Percentiles rank a stretch among this genome's conserved stretches.
These are phyloP conservation scores for Kodamaea kaohsiungensis DNA, from an alignment of 805 yeast genomes.

Conservation along the genomic window DNA sequence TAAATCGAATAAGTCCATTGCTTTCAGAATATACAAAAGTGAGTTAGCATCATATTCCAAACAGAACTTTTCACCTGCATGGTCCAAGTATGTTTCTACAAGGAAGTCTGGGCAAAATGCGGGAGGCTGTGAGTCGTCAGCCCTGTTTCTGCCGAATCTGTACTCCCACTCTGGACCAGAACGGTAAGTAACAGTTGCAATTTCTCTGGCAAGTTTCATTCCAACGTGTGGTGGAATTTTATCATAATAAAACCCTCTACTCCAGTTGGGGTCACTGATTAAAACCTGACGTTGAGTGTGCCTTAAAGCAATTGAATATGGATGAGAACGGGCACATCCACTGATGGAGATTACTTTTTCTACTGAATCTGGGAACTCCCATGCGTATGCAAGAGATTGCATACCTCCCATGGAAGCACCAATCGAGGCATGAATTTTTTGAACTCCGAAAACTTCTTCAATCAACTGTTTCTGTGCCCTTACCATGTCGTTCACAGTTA, in stretches of 20 bases:
- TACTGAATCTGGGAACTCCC: conserved; percentile 78
- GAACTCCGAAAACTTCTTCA: conserved; percentile 59
- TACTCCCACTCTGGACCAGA: conserved; percentile 98
- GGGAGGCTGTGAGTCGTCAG: conserved; percentile 75
- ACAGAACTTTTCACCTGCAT: conserved; percentile 93
- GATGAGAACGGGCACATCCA: conserved; percentile 93
- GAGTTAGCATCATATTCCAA: conserved; percentile 90
- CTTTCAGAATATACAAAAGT: conserved; percentile 81
- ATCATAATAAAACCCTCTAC: conserved; percentile 82
- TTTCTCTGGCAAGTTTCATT: conserved; percentile 91
- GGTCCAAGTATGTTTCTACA: conserved; percentile 91
- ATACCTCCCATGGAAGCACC: conserved; percentile 99
- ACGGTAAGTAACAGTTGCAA: conserved; percentile 90
- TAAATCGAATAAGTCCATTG: conserved; percentile 91
- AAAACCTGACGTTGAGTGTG: conserved; percentile 90
- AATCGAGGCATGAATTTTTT: conserved; percentile 70
- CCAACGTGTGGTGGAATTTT: conserved; percentile 88
- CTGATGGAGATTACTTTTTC: conserved; percentile 75
- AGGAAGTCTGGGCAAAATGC: conserved; percentile 92
- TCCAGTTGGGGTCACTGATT: conserved; percentile 96
- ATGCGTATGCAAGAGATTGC: conserved; percentile 88
- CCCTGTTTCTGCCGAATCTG: conserved; percentile 84
- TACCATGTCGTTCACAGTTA: conserved; percentile 87
- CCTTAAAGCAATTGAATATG: conserved; percentile 90
- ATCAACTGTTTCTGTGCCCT: conserved; percentile 80